These are phyloP conservation scores for Phytophthora sp. DNA, from an alignment of 352 stramenopile genomes.

Conservation along the genomic window DNA sequence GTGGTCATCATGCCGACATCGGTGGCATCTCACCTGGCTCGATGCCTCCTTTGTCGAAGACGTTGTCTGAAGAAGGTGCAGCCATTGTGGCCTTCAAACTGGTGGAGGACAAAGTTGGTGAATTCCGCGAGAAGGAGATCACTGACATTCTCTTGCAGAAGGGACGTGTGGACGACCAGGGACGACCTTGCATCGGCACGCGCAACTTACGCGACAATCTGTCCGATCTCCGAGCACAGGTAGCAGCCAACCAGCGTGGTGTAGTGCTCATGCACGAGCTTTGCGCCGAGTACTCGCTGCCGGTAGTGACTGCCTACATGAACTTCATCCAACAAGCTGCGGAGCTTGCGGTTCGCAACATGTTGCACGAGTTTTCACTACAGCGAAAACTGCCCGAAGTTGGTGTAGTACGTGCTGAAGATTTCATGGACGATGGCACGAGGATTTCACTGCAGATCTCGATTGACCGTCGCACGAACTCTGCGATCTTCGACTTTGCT, in stretches of 20 bases:
- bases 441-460: conserved; percentile 96
- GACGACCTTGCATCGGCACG: conserved; percentile 90
- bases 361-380: conserved; percentile 95
- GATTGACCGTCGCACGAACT: conserved; percentile 92
- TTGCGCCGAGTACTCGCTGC: conserved; percentile 94
- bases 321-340: conserved; percentile 97
- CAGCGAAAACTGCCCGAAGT: conserved; percentile 74
- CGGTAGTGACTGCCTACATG: conserved; percentile 98
- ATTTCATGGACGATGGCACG: conserved; percentile 99
- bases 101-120: conserved; percentile 90
- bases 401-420: conserved; percentile 91
- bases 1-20: conserved; percentile 98
- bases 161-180: conserved; percentile 78
- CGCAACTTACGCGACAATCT: conserved; percentile 98
- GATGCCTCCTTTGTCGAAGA: conserved; percentile 97
- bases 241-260: conserved; percentile 97
- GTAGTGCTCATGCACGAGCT: conserved; percentile 96
- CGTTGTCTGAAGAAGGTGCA: conserved; percentile 96
- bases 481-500: conserved; percentile 97
- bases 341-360: conserved; percentile 94
- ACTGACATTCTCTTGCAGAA: conserved; percentile 95
- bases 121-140: conserved; percentile 98
- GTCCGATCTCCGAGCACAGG: conserved; percentile 97
- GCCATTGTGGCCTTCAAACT: conserved; percentile 99
- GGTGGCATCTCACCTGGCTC: conserved; percentile 95